phyloP scores from a whole-genome alignment of 345 rosid genomes.

The Eucalyptus coolabah region DNA sequence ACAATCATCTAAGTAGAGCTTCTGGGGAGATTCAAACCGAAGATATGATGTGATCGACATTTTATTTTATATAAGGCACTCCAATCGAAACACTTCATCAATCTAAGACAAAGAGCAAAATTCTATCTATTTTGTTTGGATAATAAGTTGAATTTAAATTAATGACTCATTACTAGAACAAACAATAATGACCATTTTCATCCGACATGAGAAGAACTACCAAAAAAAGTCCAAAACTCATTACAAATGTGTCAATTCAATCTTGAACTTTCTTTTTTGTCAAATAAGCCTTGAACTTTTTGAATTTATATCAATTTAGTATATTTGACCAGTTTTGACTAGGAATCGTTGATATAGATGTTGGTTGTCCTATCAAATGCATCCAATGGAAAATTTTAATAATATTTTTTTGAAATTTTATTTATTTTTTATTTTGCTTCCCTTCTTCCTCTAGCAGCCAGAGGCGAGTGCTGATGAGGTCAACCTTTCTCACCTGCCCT shows the following conservation, averaged over 20 bases:
- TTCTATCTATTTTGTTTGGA: background rate
- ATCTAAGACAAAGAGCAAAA: background rate
- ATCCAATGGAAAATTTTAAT: too few relatives aligned
- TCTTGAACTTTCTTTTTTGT: background rate
- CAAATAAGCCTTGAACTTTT: background rate
- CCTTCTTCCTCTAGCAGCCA: too few relatives aligned
- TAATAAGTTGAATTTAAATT: background rate
- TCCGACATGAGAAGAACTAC: background rate
- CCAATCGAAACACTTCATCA: background rate
- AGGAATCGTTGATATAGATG: fast-evolving
- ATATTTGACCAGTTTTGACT: too few relatives aligned
- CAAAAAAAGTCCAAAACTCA: too few relatives aligned
- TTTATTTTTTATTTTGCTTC: too few relatives aligned
- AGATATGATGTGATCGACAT: background rate
- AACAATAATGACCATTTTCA: background rate
- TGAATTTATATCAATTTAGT: background rate
- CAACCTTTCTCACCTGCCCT: too few relatives aligned
- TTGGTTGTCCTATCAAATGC: fast-evolving
- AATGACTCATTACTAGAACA: background rate
- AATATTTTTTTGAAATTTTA: too few relatives aligned
- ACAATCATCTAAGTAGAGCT: background rate
- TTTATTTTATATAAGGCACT: background rate
- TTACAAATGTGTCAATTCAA: background rate
- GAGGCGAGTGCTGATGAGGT: too few relatives aligned
- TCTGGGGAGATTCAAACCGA: background rate